Percentiles rank a stretch among this genome's conserved stretches.
phyloP scores from a whole-genome alignment of 1,139 yeast genomes.

The Taphrina betulina region DNA sequence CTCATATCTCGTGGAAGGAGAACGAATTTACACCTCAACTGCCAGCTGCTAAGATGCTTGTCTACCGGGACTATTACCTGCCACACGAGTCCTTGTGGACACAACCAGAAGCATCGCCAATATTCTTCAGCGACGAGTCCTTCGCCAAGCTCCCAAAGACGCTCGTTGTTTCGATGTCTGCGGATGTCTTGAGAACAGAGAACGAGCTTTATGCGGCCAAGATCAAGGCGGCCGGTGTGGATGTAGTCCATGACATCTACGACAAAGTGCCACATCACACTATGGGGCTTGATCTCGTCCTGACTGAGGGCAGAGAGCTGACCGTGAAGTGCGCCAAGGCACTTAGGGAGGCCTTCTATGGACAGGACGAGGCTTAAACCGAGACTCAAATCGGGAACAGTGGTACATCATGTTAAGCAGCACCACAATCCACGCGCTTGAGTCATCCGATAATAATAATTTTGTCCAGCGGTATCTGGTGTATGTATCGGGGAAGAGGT shows the following conservation, averaged over 20 bases:
- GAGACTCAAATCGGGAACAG: too few relatives aligned
- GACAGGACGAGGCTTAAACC: constrained; percentile 5
- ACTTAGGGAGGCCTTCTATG: constrained; percentile 17
- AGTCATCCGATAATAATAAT: too few relatives aligned
- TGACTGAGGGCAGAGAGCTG: constrained; percentile 48
- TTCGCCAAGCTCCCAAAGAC: constrained; percentile 50
- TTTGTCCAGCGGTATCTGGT: too few relatives aligned
- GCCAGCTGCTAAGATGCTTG: constrained; percentile 53
- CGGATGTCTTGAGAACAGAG: constrained; percentile 52
- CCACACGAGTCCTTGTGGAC: constrained; percentile 46
- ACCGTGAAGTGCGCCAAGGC: constrained; percentile 38
- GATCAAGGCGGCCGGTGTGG: constrained; percentile 48
- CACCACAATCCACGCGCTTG: too few relatives aligned
- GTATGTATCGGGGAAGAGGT: too few relatives aligned
- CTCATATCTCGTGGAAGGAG: constrained; percentile 43
- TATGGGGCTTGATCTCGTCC: constrained; percentile 52
- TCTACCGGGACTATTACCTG: constrained; percentile 52
- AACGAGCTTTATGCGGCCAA: constrained; percentile 51
- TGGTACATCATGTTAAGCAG: too few relatives aligned
- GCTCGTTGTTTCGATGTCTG: constrained; percentile 50
- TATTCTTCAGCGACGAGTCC: constrained; percentile 49
- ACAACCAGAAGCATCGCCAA: constrained; percentile 52
- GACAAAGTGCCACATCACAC: constrained; percentile 54
- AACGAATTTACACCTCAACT: constrained; percentile 51
- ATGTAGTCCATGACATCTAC: constrained; percentile 46